Conservation (phyloP, 1,284 basidiomycete species). For the Sporisorium sorghi region DNA sequence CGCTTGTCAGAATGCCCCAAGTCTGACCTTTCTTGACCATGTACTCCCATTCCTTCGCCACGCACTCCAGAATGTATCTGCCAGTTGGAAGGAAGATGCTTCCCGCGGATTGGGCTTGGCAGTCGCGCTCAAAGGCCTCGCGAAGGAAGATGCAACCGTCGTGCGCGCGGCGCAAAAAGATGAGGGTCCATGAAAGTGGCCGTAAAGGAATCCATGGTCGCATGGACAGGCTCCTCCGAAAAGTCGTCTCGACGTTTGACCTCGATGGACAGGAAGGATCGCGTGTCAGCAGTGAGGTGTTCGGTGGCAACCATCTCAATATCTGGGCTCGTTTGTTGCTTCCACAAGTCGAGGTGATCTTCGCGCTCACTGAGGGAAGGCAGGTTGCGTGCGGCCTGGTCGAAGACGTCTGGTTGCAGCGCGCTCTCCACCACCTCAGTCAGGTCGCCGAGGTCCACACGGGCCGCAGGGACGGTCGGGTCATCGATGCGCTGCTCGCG, state of each 20-base stretch:
- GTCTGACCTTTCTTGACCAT: not conserved
- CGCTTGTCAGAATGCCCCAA: not conserved
- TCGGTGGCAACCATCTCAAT: too few species aligned
- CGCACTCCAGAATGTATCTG: not conserved
- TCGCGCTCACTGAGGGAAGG: too few species aligned
- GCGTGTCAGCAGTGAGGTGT: too few species aligned
- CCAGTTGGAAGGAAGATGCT: not conserved
- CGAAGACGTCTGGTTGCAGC: too few species aligned
- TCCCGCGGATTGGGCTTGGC: not conserved
- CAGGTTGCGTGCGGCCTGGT: too few species aligned
- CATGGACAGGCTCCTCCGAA: not conserved
- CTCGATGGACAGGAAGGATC: not conserved
- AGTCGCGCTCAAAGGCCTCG: not conserved
- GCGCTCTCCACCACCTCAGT: too few species aligned
- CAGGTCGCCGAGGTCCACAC: too few species aligned
- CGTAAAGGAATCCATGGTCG: too few species aligned
- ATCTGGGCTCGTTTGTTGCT: too few species aligned
- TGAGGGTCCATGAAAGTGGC: not conserved
- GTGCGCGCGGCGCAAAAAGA: not conserved
- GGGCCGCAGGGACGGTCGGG: too few species aligned
- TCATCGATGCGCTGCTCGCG: too few species aligned
- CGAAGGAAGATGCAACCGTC: not conserved
- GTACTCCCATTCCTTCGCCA: not conserved
- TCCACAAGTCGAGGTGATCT: too few species aligned
- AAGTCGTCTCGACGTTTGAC: not conserved